Conservation (phyloP, 1,139 yeast species). For the Zygoascus meyerae region DNA sequence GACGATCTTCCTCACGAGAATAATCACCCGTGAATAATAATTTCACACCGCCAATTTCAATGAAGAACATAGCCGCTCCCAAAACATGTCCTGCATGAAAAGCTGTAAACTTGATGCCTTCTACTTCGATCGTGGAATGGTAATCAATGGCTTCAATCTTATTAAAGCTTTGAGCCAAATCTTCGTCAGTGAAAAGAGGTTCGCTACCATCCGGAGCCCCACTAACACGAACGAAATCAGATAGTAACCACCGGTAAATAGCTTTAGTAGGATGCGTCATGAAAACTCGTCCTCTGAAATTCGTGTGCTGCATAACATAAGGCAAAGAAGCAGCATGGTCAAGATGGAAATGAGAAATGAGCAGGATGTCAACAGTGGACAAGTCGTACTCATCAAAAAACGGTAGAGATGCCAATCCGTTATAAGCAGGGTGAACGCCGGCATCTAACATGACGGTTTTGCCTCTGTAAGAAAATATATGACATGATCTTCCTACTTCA, state of each 20-base stretch:
- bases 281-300: conserved; percentile 88
- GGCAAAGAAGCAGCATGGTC: conserved; percentile 98
- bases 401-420: conserved; percentile 87
- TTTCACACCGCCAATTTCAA: conserved; percentile 90
- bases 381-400: conserved; percentile 93
- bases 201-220: conserved; percentile 40
- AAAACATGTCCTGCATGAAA: conserved; percentile 98
- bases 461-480: conserved; percentile 84
- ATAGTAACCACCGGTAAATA: conserved; percentile 87
- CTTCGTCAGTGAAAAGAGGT: conserved; percentile 80
- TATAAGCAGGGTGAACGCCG: conserved; percentile 94
- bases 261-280: conserved; percentile 99
- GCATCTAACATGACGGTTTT: conserved; percentile 96
- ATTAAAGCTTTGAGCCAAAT: conserved; percentile 79
- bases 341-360: conserved; percentile 91
- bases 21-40: conserved; percentile 93
- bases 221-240: conserved; percentile 92
- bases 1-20: conserved; percentile 93
- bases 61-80: conserved; percentile 96
- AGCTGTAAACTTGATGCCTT: conserved; percentile 92
- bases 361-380: conserved; percentile 74
- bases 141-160: conserved; percentile 89
- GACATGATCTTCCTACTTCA: conserved; percentile 97
- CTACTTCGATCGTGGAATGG: conserved; percentile 91
- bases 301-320: conserved; percentile 95